Conservation (phyloP, 2,329 filamentous ascomycete genomes). For the Sporothrix dimorphospora region DNA sequence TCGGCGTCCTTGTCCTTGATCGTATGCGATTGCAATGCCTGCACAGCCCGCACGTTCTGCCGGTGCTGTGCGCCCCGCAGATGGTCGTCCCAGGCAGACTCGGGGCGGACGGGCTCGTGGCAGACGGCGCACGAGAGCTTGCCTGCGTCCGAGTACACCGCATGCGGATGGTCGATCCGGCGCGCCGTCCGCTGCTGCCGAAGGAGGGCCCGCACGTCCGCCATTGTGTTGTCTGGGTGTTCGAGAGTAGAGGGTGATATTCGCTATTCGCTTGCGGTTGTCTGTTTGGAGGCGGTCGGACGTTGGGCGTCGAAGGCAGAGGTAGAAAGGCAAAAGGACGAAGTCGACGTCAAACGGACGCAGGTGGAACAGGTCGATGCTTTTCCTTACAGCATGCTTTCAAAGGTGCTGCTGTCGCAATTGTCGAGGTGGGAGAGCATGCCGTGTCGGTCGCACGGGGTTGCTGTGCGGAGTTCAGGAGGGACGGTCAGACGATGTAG, state of each 20-base stretch:
- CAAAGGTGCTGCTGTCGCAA: neutral
- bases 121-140: conserved; percentile 71
- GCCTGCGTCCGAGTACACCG: conserved; percentile 68
- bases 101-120: conserved; percentile 65
- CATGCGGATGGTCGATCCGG: conserved; percentile 70
- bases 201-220: conserved; percentile 78
- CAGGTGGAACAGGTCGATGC: neutral
- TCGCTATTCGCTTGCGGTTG: too few relatives aligned
- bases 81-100: conserved; percentile 69
- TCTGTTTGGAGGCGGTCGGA: neutral
- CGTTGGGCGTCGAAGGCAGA: neutral
- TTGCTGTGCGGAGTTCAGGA: neutral
- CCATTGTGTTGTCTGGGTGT: conserved; percentile 54
- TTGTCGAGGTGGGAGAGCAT: neutral
- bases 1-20: neutral
- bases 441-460: neutral
- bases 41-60: conserved; percentile 35
- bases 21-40: neutral
- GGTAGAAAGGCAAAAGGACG: neutral
- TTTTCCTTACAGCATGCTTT: neutral
- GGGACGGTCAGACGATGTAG: neutral
- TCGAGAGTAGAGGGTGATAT: too few relatives aligned
- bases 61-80: conserved; percentile 53
- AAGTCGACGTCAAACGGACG: neutral
- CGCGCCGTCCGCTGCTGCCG: conserved; percentile 76